These are phyloP conservation scores for Amphibolis antarctica DNA, from an alignment of 106 monocot genomes.

Conservation along the genomic window DNA sequence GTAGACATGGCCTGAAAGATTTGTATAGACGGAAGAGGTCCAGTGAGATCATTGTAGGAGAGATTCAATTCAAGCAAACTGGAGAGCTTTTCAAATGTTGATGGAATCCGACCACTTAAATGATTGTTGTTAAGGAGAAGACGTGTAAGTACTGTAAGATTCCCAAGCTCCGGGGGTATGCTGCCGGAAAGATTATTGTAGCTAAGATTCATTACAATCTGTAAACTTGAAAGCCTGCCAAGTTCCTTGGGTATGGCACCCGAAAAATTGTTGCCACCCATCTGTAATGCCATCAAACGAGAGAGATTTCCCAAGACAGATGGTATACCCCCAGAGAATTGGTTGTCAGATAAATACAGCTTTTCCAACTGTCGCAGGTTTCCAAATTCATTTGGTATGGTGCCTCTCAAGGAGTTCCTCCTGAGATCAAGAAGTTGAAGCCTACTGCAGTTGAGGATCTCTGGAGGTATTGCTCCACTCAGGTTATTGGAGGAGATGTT, in stretches of 20 bases:
- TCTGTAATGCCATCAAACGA: constrained; percentile 71
- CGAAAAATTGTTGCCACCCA: constrained; percentile 75
- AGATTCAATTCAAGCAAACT: constrained; percentile 75
- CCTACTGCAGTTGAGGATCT: constrained; percentile 50
- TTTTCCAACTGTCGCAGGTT: constrained; percentile 59
- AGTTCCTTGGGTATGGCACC: constrained; percentile 69
- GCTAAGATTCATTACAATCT: constrained; percentile 89
- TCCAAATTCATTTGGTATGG: constrained; percentile 55
- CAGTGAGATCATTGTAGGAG: constrained; percentile 78
- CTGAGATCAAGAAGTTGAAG: constrained; percentile 93
- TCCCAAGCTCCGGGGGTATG: constrained; percentile 74
- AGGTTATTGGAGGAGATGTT: constrained; percentile 78
- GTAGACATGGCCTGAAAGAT: constrained; percentile 47
- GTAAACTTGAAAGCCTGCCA: constrained; percentile 66
- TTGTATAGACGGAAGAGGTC: constrained; percentile 49
- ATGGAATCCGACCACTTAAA: constrained; percentile 71
- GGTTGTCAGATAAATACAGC: constrained; percentile 67
- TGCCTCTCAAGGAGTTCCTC: constrained; percentile 45
- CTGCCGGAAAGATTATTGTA: constrained; percentile 66
- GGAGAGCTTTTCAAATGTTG: constrained; percentile 58
- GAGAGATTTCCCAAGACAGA: constrained; percentile 57
- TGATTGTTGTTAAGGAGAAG: constrained; percentile 79
- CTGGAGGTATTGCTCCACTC: constrained; percentile 41
- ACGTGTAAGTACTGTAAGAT: constrained; percentile 57
- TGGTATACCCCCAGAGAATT: constrained; percentile 55